Base-by-base conservation (phyloP, 345 rosid genomes). In the Bruguiera sexangula region DNA sequence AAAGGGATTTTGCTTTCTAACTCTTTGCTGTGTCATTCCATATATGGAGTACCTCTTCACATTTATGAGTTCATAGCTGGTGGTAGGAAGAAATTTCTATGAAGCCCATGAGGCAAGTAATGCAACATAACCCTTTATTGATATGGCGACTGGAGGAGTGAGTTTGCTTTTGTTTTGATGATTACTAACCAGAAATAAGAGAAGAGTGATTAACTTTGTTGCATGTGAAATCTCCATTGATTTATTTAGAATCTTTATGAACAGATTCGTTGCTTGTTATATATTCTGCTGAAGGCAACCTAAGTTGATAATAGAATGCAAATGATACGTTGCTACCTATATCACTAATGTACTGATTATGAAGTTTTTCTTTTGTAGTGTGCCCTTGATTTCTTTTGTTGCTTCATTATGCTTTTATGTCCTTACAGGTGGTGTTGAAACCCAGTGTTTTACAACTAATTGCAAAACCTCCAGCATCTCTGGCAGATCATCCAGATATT, bases 391-490 rank as follows among this genome's bases (percentile, higher is more conserved):
- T 15, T 65, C 34, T 20, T 66, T 63, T 43, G 52, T 43, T 51
- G 20, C 27, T 65, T 52, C 60, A 53, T 26, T 62, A 13, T 61
- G 11, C 53, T 21, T 63, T 60, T n/a, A 8, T 75, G 31, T 65
- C 8, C 50, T 71, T 83, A 61, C 87, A 95, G 97, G 89, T 79
- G 82, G 84, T 95, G 43, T 66, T 90, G 75, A 92, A 90, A 74
- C 97, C 98, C 32, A 72, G 90, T 43, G 85, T 87, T 57, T 87
- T 89, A 62, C 98, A 92, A 85, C 86, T 95, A 62, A 79, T 68
- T 53, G 67, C 62, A 19, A 94, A 89, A 51, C 92, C 96, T 3
- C 96, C 99, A 1, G 56, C 83, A 65, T 71, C 61, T 36, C 65
- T 89, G 9, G 84, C 83, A 75, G 86, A 85, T n/a, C 80, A 85